These are phyloP conservation scores for Aspergillus tubingensis DNA, from an alignment of 2,329 filamentous ascomycete genomes.

Conservation along the genomic window DNA sequence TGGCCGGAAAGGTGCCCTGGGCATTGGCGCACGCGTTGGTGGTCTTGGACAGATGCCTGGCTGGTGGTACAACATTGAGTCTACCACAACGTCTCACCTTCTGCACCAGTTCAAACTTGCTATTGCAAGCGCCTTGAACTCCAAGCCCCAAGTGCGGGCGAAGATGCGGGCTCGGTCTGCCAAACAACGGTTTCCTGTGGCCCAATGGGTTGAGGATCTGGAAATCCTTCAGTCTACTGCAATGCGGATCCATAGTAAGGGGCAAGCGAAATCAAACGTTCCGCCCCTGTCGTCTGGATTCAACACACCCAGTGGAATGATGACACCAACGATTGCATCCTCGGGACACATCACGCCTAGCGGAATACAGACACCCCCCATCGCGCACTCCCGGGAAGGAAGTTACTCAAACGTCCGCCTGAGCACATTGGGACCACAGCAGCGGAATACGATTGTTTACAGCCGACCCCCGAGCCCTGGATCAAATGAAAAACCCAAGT, in stretches of 20 bases:
- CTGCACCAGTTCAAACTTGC: conserved; percentile 66
- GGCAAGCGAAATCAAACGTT: conserved; percentile 33
- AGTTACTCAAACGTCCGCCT: conserved; percentile 34
- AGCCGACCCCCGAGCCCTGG: conserved; percentile 40
- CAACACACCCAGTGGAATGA: conserved; percentile 44
- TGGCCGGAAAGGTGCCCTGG: conserved; percentile 67
- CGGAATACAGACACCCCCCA: conserved; percentile 41
- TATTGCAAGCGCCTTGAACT: conserved; percentile 62
- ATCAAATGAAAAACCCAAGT: conserved; percentile 31
- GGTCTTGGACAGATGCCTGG: conserved; percentile 71
- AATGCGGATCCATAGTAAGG: conserved; percentile 59
- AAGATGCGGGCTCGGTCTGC: conserved; percentile 67
- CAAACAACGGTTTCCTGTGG: conserved; percentile 67
- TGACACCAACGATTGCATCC: conserved; percentile 35
- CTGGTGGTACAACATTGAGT: conserved; percentile 71
- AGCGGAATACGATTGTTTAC: conserved; percentile 43
- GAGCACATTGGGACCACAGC: conserved; percentile 38
- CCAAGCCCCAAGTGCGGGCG: conserved; percentile 57
- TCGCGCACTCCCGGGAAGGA: conserved; percentile 32
- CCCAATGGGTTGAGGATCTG: conserved; percentile 66
- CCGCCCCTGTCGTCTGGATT: conserved; percentile 44
- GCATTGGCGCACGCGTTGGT: conserved; percentile 66
- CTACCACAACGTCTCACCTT: conserved; percentile 63
- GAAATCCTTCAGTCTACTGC: conserved; percentile 63
- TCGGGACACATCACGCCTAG: conserved; percentile 48